Conservation (phyloP, 768 basidiomycete genomes). For the Agrocybe pediades region DNA sequence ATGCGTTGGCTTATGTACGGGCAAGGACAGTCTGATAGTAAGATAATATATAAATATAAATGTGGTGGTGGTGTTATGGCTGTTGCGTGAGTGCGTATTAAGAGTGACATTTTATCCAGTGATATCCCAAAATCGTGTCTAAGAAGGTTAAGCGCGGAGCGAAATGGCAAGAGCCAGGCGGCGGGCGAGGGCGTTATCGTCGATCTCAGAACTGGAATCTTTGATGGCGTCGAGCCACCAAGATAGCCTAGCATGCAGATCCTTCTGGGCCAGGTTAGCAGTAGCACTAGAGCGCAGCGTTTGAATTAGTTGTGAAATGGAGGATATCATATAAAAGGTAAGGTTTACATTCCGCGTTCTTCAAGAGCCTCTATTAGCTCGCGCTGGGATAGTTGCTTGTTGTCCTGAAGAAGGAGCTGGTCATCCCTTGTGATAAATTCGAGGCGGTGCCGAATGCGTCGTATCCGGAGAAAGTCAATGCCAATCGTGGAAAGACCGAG, state of each 20-base stretch:
- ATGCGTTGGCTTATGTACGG: constrained; percentile 57
- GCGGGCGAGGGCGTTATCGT: constrained; percentile 42
- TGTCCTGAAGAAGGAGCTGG: constrained; percentile 54
- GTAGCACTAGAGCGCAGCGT: constrained; percentile 29
- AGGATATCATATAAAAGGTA: background rate
- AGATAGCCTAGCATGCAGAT: constrained; percentile 50
- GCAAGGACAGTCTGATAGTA: constrained; percentile 11
- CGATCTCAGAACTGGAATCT: constrained; percentile 21
- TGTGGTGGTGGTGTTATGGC: too few relatives aligned
- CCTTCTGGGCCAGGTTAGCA: constrained; percentile 38
- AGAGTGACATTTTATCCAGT: constrained; percentile 5
- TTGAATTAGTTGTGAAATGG: background rate
- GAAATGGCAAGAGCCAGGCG: constrained; percentile 52
- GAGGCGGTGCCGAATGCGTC: constrained; percentile 44
- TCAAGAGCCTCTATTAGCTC: constrained; percentile 68
- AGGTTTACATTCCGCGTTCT: constrained; percentile 72
- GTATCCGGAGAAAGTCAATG: constrained; percentile 40
- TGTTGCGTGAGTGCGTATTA: constrained; percentile 9
- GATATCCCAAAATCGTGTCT: background rate
- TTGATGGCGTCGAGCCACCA: constrained; percentile 67
- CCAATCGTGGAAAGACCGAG: constrained; percentile 48
- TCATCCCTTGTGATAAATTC: constrained; percentile 64
- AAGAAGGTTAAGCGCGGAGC: constrained; percentile 19
- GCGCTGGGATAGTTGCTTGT: constrained; percentile 45
- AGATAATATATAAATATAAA: constrained; percentile 13